Evolutionary conservation across 305 asterid species (phyloP), one percentile per base, ranked within the genome.

Genomic region (Fraxinus platypoda): DNA sequence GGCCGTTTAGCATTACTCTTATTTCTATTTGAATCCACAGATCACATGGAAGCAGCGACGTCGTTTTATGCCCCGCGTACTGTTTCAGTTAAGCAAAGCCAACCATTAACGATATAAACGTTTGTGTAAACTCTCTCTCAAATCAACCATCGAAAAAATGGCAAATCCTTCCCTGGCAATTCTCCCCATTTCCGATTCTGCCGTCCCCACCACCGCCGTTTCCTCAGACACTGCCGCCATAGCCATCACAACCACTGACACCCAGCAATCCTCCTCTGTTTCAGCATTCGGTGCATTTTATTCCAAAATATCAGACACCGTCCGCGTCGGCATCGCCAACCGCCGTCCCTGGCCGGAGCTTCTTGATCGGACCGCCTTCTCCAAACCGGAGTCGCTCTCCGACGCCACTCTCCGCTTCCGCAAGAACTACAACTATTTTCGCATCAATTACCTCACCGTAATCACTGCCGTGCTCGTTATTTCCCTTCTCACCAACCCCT

Each of bases 281-380:
- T 84, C 89, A 0, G 89, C 95, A 37, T 81, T 88, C 82, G 93
- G 94, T 30, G 73, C 88, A 0, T 88, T 92, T 87, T 31, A 92
- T 80, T 68, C 89, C 85, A 78, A 89, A 75, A 59, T 92, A 66
- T 75, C 90, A 85, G 88, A 87, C 6, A 89, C 91, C 71, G 89
- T 87, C 80, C 91, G 90, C 38, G 76, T 87, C 78, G 92, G 95
- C 75, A 89, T 94, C 75, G 82, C 97, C 31, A 85, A 84, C 84
- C 93, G 97, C 77, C 97, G 98, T 52, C 97, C 97, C 33, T 94
- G 97, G 98, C 64, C 90, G 6, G 98, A 94, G 83, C 91, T 94
- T 77, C 79, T 88, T 74, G 97, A 93, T 72, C 95, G 94, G 25
- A 83, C 94, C 84, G 91, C 94, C 72, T 88, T 94, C 84, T 86